Conservation (phyloP, 306 rosid genomes). For the Mimosa pudica region DNA sequence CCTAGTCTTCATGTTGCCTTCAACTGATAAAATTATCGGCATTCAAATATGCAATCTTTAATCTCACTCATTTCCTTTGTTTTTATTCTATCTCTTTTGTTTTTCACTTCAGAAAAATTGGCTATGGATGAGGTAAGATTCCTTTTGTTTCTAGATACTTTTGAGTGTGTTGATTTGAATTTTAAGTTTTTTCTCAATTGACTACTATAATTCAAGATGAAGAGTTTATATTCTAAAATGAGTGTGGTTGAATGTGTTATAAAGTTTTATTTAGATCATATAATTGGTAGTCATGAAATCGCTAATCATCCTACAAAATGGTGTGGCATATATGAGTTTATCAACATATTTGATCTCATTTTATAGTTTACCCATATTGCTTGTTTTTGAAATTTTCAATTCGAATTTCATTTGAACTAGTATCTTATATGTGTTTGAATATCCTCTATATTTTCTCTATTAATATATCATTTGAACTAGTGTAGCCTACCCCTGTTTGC, state of each 20-base stretch:
- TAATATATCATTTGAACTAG: too few relatives aligned
- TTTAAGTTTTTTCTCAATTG: not conserved
- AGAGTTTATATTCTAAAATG: not conserved
- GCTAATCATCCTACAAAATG: not conserved
- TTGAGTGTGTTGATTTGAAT: not conserved
- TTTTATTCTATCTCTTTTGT: not conserved
- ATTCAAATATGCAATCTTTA: not conserved
- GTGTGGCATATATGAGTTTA: not conserved
- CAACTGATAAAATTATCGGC: not conserved
- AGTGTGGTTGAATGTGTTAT: not conserved
- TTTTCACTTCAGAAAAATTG: not conserved
- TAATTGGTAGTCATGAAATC: not conserved
- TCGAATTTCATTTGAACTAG: too few relatives aligned
- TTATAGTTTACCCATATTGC: too few relatives aligned
- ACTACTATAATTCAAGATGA: not conserved
- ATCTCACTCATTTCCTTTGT: not conserved
- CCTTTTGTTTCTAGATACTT: not conserved
- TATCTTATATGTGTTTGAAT: too few relatives aligned
- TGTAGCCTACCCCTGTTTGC: too few relatives aligned
- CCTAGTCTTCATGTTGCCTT: not conserved
- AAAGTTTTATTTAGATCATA: not conserved
- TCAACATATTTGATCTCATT: not conserved
- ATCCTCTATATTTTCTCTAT: too few relatives aligned
- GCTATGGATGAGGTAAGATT: not conserved
- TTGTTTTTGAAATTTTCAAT: too few relatives aligned